phyloP scores from a whole-genome alignment of 2,329 filamentous ascomycete species.

The Hymenoscyphus infarciens region DNA sequence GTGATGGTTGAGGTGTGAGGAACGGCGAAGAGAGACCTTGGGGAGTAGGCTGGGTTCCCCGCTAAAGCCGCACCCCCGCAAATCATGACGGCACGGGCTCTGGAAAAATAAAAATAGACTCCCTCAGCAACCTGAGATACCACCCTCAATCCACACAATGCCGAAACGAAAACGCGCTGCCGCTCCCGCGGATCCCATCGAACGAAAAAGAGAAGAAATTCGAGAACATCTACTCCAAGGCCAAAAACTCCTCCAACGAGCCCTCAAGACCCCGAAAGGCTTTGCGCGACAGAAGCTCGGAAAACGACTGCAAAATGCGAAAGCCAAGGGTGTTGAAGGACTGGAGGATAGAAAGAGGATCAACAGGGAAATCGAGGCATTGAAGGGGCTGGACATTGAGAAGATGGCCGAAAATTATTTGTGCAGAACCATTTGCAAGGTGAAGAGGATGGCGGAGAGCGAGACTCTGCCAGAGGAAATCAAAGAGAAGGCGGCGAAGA shows the following conservation, averaged over 20 bases:
- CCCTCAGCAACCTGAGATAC: neutral
- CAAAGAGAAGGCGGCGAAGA: constrained; percentile 30
- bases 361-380: constrained; percentile 54
- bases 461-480: constrained; percentile 41
- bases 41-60: no score
- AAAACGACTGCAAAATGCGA: constrained; percentile 53
- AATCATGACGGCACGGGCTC: no score
- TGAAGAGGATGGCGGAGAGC: constrained; percentile 46
- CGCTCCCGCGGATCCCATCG: constrained; percentile 38
- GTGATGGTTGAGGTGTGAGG: no score
- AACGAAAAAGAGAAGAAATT: constrained; percentile 34
- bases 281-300: constrained; percentile 73
- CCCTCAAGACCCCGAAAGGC: constrained; percentile 69
- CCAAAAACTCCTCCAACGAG: constrained; percentile 59
- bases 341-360: constrained; percentile 55
- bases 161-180: constrained; percentile 54
- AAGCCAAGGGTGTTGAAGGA: constrained; percentile 39
- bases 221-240: constrained; percentile 51
- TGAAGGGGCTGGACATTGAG: constrained; percentile 49
- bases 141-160: constrained; percentile 39
- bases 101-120: no score
- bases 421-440: constrained; percentile 47
- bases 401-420: constrained; percentile 45
- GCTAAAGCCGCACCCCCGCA: neutral
- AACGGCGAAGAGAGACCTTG: no score